phyloP scores from a whole-genome alignment of 306 rosid species.

The Neltuma alba region DNA sequence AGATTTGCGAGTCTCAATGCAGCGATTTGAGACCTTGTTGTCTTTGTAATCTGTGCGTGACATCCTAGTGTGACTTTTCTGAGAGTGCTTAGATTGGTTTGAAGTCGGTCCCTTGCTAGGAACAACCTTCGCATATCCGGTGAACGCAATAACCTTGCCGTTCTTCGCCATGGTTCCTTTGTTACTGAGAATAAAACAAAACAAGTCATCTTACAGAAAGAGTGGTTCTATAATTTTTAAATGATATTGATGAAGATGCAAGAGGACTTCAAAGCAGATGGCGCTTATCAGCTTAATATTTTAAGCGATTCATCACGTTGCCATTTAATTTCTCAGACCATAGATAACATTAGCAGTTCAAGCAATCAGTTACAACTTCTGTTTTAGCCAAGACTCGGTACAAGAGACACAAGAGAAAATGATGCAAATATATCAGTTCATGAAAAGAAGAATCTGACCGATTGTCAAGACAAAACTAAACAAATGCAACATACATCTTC shows the following conservation, averaged over 20 bases:
- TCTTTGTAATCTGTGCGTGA: neutral
- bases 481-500: neutral
- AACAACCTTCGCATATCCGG: neutral
- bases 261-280: neutral
- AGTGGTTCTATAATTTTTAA: neutral
- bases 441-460: neutral
- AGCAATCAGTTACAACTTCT: neutral
- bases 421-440: no score
- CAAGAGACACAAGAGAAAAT: neutral
- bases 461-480: neutral
- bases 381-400: neutral
- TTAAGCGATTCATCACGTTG: neutral
- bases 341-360: neutral
- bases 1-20: constrained; percentile 1
- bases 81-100: neutral
- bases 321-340: neutral
- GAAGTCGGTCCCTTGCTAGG: neutral
- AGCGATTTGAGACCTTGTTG: neutral
- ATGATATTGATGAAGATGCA: neutral
- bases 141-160: no score
- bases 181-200: neutral
- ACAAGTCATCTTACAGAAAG: neutral
- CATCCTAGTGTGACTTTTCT: neutral
- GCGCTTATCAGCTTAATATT: neutral
- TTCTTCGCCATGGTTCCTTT: neutral